Conservation (phyloP, 2,329 filamentous ascomycete species). For the Cladophialophora immunda region DNA sequence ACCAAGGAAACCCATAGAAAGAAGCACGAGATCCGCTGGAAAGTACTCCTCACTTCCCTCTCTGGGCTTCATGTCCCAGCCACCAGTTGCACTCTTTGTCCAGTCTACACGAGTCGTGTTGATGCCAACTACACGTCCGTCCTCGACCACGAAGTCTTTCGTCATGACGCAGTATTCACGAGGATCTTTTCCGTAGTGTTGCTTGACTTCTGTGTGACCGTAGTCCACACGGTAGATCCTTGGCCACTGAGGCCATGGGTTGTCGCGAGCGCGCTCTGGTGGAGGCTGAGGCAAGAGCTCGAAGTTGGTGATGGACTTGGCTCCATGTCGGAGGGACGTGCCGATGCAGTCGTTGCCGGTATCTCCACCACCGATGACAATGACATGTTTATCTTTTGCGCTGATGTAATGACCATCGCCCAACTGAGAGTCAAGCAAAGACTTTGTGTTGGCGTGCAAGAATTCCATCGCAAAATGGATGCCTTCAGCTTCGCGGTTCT, state of each 20-base stretch:
- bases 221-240: conserved; percentile 99
- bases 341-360: conserved; percentile 98
- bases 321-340: conserved; percentile 92
- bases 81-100: conserved; percentile 86
- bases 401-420: conserved; percentile 87
- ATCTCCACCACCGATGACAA: conserved; percentile 97
- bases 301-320: conserved; percentile 96
- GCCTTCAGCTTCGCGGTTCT: conserved; percentile 84
- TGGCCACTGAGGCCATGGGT: conserved; percentile 98
- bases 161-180: conserved; percentile 99
- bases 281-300: conserved; percentile 93
- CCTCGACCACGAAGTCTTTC: conserved; percentile 93
- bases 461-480: conserved; percentile 98
- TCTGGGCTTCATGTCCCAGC: conserved; percentile 98
- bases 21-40: conserved; percentile 89
- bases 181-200: conserved; percentile 94
- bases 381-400: conserved; percentile 92
- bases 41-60: conserved; percentile 95
- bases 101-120: conserved; percentile 95
- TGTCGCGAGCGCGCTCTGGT: conserved; percentile 87
- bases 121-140: conserved; percentile 92
- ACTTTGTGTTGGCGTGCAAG: conserved; percentile 97
- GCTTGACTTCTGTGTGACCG: conserved; percentile 93
- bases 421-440: conserved; percentile 89
- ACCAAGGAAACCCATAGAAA: conserved; percentile 97